Conservation (phyloP, 2,329 filamentous ascomycete species). For the Cytospora piceae region DNA sequence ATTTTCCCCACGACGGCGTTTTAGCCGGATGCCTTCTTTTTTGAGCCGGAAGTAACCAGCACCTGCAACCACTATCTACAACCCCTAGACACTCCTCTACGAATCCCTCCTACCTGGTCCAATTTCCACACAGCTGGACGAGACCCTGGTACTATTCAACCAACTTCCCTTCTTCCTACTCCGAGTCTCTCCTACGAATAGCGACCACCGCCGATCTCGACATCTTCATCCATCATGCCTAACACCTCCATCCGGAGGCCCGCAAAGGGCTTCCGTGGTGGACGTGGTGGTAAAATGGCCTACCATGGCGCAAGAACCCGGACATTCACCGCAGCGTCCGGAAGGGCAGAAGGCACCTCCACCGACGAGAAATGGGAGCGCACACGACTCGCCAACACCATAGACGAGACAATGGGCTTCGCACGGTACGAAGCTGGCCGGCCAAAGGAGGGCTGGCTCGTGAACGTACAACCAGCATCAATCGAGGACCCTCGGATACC, state of each 20-base stretch:
- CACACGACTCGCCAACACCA: conserved; percentile 78
- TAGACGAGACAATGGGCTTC: conserved; percentile 96
- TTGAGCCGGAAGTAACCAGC: neutral
- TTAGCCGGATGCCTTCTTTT: neutral
- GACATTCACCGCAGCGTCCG: conserved; percentile 77
- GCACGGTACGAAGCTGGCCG: conserved; percentile 86
- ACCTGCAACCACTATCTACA: neutral
- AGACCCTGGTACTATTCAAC: neutral
- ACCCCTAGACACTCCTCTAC: neutral
- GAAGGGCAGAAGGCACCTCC: conserved; percentile 82
- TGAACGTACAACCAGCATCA: conserved; percentile 89
- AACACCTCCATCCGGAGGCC: conserved; percentile 64
- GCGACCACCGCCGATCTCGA: neutral
- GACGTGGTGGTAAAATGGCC: conserved; percentile 57
- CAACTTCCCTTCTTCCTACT: neutral
- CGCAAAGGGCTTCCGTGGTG: conserved; percentile 67
- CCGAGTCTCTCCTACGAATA: neutral
- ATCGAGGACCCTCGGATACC: conserved; percentile 84
- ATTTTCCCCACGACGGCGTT: neutral
- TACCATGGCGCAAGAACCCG: conserved; percentile 74
- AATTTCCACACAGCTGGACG: neutral
- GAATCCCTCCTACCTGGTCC: neutral
- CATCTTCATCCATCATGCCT: conserved; percentile 52
- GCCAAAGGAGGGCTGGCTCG: conserved; percentile 84
- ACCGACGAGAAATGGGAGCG: conserved; percentile 92